Conservation (phyloP, 2,329 filamentous ascomycete species). For the Diaporthe helianthi region DNA sequence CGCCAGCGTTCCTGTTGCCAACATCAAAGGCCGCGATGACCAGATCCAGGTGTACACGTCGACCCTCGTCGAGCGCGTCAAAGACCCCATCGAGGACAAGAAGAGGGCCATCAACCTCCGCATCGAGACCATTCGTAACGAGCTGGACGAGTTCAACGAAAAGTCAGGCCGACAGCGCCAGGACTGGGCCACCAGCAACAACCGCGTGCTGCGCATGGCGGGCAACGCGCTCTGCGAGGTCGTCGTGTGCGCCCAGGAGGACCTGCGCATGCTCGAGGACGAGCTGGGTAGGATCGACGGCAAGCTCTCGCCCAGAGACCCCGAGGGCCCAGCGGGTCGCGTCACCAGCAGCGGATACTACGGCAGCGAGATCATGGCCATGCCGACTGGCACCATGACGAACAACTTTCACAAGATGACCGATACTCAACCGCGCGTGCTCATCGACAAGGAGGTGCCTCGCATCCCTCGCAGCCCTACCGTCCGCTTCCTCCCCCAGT, state of each 20-base stretch:
- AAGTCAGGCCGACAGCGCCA: slow-evolving; percentile 13
- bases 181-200: slow-evolving; percentile 31
- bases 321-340: slow-evolving; percentile 16
- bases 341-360: slow-evolving; percentile 20
- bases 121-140: slow-evolving; percentile 18
- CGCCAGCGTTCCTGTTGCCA: neutral
- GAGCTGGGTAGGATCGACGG: slow-evolving; percentile 30
- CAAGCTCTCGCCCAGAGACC: slow-evolving; percentile 23
- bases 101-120: slow-evolving; percentile 11
- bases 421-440: neutral
- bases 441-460: neutral
- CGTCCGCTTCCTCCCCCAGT: slow-evolving; percentile 7
- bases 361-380: slow-evolving; percentile 27
- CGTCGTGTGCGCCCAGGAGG: slow-evolving; percentile 26
- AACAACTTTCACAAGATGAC: neutral
- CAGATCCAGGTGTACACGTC: slow-evolving; percentile 31
- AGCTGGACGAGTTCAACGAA: slow-evolving; percentile 32
- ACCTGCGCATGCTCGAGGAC: slow-evolving; percentile 32
- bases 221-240: slow-evolving; percentile 31
- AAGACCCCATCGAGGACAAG: slow-evolving; percentile 28
- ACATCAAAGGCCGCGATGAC: slow-evolving; percentile 14
- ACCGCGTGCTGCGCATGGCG: slow-evolving; percentile 29
- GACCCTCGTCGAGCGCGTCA: slow-evolving; percentile 22
- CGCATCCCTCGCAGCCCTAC: slow-evolving; percentile 24
- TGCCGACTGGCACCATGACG: neutral